phyloP scores from a whole-genome alignment of 768 basidiomycete species.

The Mycena polygramma region DNA sequence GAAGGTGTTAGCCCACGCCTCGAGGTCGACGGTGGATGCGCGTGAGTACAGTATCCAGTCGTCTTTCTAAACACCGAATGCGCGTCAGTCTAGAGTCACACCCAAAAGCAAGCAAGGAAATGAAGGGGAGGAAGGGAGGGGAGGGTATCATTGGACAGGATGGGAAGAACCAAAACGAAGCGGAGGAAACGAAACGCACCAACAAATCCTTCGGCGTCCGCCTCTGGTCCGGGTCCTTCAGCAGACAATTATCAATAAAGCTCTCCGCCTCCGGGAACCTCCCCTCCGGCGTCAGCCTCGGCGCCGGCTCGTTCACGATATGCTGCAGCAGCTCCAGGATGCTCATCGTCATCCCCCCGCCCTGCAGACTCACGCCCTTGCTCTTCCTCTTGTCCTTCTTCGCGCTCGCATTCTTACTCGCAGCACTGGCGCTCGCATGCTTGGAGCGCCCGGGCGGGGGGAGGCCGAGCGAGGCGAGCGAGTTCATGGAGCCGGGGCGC shows the following conservation, averaged over 20 bases:
- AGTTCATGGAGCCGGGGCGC: constrained; percentile 84
- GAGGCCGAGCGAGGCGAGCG: constrained; percentile 52
- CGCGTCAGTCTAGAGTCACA: no score
- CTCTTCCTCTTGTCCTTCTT: constrained; percentile 66
- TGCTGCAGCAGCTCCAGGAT: constrained; percentile 97
- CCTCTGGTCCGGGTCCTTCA: constrained; percentile 89
- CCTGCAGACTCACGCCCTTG: constrained; percentile 92
- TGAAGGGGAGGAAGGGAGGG: no score
- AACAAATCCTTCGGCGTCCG: constrained; percentile 91
- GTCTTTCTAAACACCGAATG: constrained; percentile 21
- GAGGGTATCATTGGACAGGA: no score
- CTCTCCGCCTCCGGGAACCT: constrained; percentile 78
- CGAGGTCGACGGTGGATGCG: constrained; percentile 28
- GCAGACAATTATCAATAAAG: constrained; percentile 91
- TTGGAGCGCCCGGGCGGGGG: neutral
- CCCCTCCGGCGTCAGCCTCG: constrained; percentile 82
- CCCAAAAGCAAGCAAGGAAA: no score
- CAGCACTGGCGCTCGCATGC: no score
- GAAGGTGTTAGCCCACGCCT: constrained; percentile 36
- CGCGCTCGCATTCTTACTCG: constrained; percentile 65
- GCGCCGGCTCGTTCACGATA: constrained; percentile 99
- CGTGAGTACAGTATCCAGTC: constrained; percentile 33
- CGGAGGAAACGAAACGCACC: constrained; percentile 60
- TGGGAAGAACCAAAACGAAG: no score
- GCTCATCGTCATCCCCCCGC: constrained; percentile 97